A percentile compares a stretch with the other conserved stretches of the same genome.
These are phyloP conservation scores for Globisporangium nagaii DNA, from an alignment of 352 stramenopile species.

Conservation along the genomic window DNA sequence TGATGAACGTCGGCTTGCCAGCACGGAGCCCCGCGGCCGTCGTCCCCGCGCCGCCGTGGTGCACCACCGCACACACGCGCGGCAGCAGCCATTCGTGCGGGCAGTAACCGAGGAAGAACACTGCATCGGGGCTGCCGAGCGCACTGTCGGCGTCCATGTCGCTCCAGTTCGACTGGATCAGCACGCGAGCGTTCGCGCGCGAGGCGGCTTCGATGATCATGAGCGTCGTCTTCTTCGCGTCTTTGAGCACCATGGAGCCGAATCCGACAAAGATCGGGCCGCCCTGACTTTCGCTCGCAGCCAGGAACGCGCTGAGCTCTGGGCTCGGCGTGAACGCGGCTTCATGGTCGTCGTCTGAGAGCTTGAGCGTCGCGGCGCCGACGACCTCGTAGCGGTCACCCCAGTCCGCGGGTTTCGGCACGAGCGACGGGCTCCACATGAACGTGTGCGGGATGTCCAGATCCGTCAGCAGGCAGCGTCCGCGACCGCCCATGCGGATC, in stretches of 20 bases:
- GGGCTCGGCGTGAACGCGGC: conserved; percentile 45
- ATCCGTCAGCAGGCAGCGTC: conserved; percentile 30
- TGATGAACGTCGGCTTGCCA: conserved; percentile 91
- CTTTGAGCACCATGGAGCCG: conserved; percentile 89
- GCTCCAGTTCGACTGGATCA: conserved; percentile 90
- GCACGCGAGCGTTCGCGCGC: conserved; percentile 57
- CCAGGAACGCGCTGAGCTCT: conserved; percentile 65
- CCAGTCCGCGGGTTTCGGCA: conserved; percentile 65
- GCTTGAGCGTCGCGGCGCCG: conserved; percentile 9
- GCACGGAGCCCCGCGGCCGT: conserved; percentile 61
- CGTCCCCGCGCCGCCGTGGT: conserved; percentile 84
- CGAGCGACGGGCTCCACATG: conserved; percentile 52
- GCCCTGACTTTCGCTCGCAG: conserved; percentile 8
- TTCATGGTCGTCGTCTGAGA: background rate
- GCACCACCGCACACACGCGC: conserved; percentile 82
- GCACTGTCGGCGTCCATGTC: conserved; percentile 56
- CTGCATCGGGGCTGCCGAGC: conserved; percentile 41
- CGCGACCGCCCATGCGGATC: conserved; percentile 24
- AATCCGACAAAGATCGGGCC: conserved; percentile 93
- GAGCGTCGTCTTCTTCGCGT: conserved; percentile 56
- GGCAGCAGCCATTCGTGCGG: conserved; percentile 92
- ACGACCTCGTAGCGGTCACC: conserved; percentile 14
- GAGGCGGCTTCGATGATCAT: conserved; percentile 85
- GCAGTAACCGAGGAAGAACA: conserved; percentile 64
- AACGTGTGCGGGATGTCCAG: conserved; percentile 57